These are phyloP conservation scores for Neofusicoccum laricinum DNA, from an alignment of 2,329 filamentous ascomycete species.

Conservation along the genomic window DNA sequence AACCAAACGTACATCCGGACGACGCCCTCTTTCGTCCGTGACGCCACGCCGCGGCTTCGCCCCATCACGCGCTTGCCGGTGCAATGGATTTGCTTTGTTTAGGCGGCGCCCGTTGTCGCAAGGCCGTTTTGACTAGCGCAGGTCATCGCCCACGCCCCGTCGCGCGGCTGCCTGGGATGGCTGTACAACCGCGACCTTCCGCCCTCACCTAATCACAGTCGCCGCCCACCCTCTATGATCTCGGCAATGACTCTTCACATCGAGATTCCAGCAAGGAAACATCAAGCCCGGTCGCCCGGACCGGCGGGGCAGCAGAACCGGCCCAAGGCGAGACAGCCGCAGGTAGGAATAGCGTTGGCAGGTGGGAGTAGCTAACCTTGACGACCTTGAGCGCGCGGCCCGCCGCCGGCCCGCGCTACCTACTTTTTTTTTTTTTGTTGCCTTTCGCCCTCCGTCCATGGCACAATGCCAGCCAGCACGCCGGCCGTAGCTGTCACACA, in stretches of 20 bases:
- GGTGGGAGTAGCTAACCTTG: not conserved
- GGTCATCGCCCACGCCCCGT: not conserved
- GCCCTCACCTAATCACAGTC: too few relatives aligned
- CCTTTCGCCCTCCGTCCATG: not conserved
- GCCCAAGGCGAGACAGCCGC: not conserved
- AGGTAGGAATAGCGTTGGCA: not conserved
- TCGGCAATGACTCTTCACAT: too few relatives aligned
- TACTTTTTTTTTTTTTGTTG: not conserved
- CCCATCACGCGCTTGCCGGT: not conserved
- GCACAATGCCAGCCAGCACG: too few relatives aligned
- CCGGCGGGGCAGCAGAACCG: not conserved
- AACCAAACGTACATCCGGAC: not conserved
- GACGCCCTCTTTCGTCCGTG: not conserved
- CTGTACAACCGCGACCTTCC: too few relatives aligned
- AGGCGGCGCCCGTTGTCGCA: not conserved
- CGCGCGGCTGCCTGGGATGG: not conserved
- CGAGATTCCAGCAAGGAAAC: too few relatives aligned
- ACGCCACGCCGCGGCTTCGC: not conserved
- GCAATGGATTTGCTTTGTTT: not conserved
- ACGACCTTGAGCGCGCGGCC: not conserved
- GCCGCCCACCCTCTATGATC: too few relatives aligned
- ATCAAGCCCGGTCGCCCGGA: not conserved
- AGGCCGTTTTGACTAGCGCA: not conserved
- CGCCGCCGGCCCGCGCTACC: not conserved
- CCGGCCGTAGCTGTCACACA: not conserved